Base-by-base conservation (phyloP, 768 basidiomycete species). In the Naganishia kalamii region DNA sequence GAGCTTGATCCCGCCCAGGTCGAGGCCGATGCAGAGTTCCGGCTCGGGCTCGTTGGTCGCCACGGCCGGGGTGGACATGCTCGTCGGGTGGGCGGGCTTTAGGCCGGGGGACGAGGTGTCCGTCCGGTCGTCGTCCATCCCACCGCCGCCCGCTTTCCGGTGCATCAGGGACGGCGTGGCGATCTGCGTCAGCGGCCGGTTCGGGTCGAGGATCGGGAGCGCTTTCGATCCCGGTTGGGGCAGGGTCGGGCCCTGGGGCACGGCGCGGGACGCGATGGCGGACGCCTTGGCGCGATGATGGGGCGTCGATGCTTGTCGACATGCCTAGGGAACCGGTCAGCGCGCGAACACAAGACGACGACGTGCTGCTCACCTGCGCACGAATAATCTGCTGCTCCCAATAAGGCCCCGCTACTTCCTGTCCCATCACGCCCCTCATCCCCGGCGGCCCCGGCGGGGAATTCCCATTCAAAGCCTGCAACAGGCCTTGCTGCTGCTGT, bases 271-370 rank as follows among this genome's bases (percentile, higher is more conserved):
- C 37, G 92, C 90, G 84, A 97, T 87, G 54, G 92, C 92, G 66
- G 88, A 93, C n/a, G 91, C 88, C 51, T 93, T 84, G 13, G 96
- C 96, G 61, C 94, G 87, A 74, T 96, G 92, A 77, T 97, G 92
- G 0, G 92, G 90, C 2, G 89, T 88, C 64, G 88, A 86, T 27
- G 90, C 87, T 35, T 86, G 84, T 72, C 94, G 87, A 67, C 88
- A 85, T 81, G 90, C 86, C 90, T 92, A 32, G 7, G 7, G 25
- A 65, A 47, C 33, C 69, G 23, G 25, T 37, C 35, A 41, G 43
- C 54, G 66, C 63, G 69, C 44, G 23, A 40, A 59, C 15, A 27
- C 29, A 25, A 17, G 27, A 19, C 57, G 61, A 29, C 25, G 7
- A 19, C 8, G 21, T 50, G 4, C 27, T 64, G 85, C 88, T 72